Base-by-base conservation (phyloP, 1,139 yeast species). In the Lodderomyces theae region DNA sequence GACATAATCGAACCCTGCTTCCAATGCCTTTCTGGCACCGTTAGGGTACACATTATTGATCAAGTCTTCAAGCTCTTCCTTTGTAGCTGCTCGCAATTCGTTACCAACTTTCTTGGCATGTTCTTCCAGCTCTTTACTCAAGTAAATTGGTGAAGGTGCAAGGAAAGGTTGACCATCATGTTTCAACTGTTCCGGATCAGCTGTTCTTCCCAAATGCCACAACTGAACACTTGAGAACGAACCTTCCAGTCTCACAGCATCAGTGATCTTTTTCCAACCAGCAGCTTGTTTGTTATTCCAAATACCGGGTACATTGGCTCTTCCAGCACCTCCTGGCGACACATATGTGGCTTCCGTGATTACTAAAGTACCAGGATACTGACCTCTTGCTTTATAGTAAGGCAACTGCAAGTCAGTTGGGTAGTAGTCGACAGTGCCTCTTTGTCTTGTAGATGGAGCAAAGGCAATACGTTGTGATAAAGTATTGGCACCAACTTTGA, bases 1-100 rank as follows among this genome's bases (percentile, higher is more conserved):
- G 26, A 84, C 71, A 50, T 81, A 81, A 54, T 84, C 90, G 45
- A 81, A 80, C 10, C 89, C 88, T 8, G 84, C 83, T 3, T 57
- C 66, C 29, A 77, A 47, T 2, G 82, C 77, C 36, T 64, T 64
- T 48, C 58, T 60, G 23, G 81, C 80, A 5, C 80, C 79, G 1
- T 50, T 46, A 2, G 61, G 68, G 48, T 57, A 75, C 17, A 55
- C 54, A 32, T 61, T 60, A 43, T 62, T 47, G 17, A 72, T 58
- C 39, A 64, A 53, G 32, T 61, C 55, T 41, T 69, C 56, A 53
- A 80, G 63, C 45, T 78, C 82, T 12, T 60, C 69, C n/a, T 47
- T 47, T 13, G 80, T 69, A 38, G 71, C 52, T 3, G 64, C 71
- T 32, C 63, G 57, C 6, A 79, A 61, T 25, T 56, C 61, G 39